Base-by-base conservation (phyloP, 352 stramenopile species). In the Plasmopara viticola region DNA sequence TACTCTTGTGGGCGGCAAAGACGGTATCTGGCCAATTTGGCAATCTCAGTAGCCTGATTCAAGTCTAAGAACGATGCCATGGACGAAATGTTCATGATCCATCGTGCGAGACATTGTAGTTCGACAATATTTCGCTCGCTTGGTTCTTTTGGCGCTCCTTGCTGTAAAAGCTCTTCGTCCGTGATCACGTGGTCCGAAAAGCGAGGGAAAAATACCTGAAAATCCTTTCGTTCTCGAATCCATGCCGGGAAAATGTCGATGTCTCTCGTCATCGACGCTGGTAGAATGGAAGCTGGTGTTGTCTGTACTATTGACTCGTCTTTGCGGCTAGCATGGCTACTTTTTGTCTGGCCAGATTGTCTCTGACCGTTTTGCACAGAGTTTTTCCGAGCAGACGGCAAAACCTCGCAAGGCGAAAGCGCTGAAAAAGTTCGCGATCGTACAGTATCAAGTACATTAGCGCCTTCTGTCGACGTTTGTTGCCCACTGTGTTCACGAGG, bases 221-320 rank as follows among this genome's bases (percentile, higher is more conserved):
- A 86, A 52, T 88, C 78, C 41, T 88, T 88, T 14, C 78, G 78
- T 43, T 88, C 78, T n/a, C 71, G 70, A 25, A 88, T 84, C 74
- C 78, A 86, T 20, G 58, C 25, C 7, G 72, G 72, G 30, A 84
- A 83, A 0, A 86, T 57, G 12, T 82, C 72, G 6, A 66, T 38
- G 17, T 75, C 65, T 18, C 56, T 63, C 38, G 37, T 59, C 1
- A 55, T 12, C n/a, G 57, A 42, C 2, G 47, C 37, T 39, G 49
- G 1, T 34, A 39, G 33, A 12, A 30, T 51, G 3, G 50, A n/a
- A 6, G 45, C 35, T 41, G 56, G 39, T 4, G 33, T 48, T 10
- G 56, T 56, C 15, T 37, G 51, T 46, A 47, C 51, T 20, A 44
- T 52, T n/a, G 14, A 10, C 28, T 52, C 50, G 3, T 43, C 20